Base-by-base conservation (phyloP, 352 stramenopile species). In the Pythium scleroteichum region DNA sequence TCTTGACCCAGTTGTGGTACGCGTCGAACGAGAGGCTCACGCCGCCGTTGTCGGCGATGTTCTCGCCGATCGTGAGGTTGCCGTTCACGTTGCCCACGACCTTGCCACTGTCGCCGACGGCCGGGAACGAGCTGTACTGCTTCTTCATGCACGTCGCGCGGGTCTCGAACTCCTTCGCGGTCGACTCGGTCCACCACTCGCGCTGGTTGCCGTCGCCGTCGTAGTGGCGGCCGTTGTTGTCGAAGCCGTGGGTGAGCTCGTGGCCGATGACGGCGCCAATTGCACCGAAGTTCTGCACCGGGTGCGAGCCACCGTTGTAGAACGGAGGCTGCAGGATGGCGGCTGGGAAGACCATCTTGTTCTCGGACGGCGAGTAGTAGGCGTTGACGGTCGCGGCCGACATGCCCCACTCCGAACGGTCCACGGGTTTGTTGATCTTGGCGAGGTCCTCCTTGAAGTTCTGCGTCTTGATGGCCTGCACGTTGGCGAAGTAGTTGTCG, bases 191-290 rank as follows among this genome's bases (percentile, higher is more conserved):
- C 93, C 93, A 98, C 92, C 94, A 98, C 66, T 92, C 73, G 9
- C 90, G 77, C 75, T 96, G 79, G 57, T 97, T 97, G 17, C 94
- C 94, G 40, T 88, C 68, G 22, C 64, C 86, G 51, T 93, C 80
- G 57, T 83, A 97, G 44, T 95, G 86, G 7, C 82, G 73, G 45
- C 93, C 94, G 64, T 93, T 84, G 53, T 90, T 87, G 65, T 98
- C 94, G 61, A 97, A 98, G 1, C 89, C 94, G 59, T 98, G 94
- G 7, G 88, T 97, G 66, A 98, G 96, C 69, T 98, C 94, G 66
- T 98, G 94, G 0, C 89, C 94, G 7, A 97, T 88, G 32, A 98
- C 82, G 23, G 90, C 87, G 16, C 92, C 91, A 53, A 98, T 96
- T 0, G 83, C 74, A 8, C 92, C 93, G 66, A 95, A 98, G 59